phyloP scores from a whole-genome alignment of 495 filamentous ascomycete species.

The Xylaria sp. region DNA sequence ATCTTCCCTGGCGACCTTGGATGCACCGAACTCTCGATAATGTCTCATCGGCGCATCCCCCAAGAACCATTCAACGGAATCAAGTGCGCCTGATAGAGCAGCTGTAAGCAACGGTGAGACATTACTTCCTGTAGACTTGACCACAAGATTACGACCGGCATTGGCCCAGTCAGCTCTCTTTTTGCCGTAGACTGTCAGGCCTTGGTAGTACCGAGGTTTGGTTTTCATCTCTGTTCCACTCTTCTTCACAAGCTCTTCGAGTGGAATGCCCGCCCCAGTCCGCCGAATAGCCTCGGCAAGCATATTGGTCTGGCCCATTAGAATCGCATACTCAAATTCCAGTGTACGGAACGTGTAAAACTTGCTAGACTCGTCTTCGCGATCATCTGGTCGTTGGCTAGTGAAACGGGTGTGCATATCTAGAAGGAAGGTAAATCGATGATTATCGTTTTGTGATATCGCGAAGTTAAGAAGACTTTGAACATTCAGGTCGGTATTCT shows the following conservation, averaged over 20 bases:
- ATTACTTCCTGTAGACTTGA: slow-evolving; percentile 31
- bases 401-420: slow-evolving; percentile 41
- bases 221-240: slow-evolving; percentile 63
- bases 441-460: slow-evolving; percentile 43
- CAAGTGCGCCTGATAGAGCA: slow-evolving; percentile 62
- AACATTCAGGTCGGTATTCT: not conserved
- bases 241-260: slow-evolving; percentile 65
- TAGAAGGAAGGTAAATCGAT: slow-evolving; percentile 47
- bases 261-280: slow-evolving; percentile 68
- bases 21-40: slow-evolving; percentile 68
- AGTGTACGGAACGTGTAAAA: slow-evolving; percentile 46
- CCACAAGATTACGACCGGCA: slow-evolving; percentile 53
- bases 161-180: slow-evolving; percentile 70
- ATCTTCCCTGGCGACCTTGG: slow-evolving; percentile 59
- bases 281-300: slow-evolving; percentile 51
- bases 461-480: slow-evolving; percentile 41
- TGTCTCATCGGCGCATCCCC: slow-evolving; percentile 65
- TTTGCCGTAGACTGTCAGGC: slow-evolving; percentile 72
- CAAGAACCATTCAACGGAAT: slow-evolving; percentile 72
- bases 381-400: slow-evolving; percentile 17
- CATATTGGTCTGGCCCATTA: slow-evolving; percentile 45
- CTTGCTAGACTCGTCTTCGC: slow-evolving; percentile 10
- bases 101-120: slow-evolving; percentile 66
- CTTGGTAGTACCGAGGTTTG: slow-evolving; percentile 73
- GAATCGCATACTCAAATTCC: slow-evolving; percentile 42